Evolutionary conservation across 208 protist species (phyloP), one percentile per base, ranked within the genome.

Genomic region (Porcisia hertigi): DNA sequence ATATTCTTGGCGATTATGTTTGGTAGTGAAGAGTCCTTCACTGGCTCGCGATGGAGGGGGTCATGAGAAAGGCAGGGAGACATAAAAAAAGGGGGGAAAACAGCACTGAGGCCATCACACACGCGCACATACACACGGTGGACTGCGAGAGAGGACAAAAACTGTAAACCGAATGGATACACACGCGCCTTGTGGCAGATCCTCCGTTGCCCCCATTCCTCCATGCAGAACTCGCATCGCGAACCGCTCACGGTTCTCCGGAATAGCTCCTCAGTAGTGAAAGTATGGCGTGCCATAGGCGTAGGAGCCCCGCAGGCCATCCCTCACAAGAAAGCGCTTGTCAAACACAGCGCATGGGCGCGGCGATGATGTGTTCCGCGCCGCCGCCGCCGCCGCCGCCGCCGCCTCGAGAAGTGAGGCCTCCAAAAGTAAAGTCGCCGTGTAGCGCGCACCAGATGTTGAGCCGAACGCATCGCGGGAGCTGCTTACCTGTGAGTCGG

Each of bases 271-370:
- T 82, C 53, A 82, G 67, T 82, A 77, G 67, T 82, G 78, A 41
- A 69, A 77, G 54, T 71, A 53, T 12, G 78, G n/a, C 6, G 60
- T 7, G 65, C 77, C 72, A 66, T 82, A 82, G 3, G 72, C 78
- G 72, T 82, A 82, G 36, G n/a, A 58, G 18, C 78, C 59, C 8
- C 58, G 72, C 3, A 12, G 47, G 8, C 47, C 30, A 43, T 82
- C 67, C 52, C 25, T 57, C 66, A 74, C 58, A 41, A 82, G 58
- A 72, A 72, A 82, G 20, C 71, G 78, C 52, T 74, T 77, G 36
- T 77, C 67, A n/a, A 77, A 82, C 34, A 57, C 47, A 11, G n/a
- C 59, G 53, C 64, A 39, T 4, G 72, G 54, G 66, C 39, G 71
- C 41, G 55, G 52, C 25, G 49, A 34, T 39, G 36, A 73, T 20